Evolutionary conservation across 1,284 basidiomycete genomes (phyloP).

Genomic region (Marasmius oreades): DNA sequence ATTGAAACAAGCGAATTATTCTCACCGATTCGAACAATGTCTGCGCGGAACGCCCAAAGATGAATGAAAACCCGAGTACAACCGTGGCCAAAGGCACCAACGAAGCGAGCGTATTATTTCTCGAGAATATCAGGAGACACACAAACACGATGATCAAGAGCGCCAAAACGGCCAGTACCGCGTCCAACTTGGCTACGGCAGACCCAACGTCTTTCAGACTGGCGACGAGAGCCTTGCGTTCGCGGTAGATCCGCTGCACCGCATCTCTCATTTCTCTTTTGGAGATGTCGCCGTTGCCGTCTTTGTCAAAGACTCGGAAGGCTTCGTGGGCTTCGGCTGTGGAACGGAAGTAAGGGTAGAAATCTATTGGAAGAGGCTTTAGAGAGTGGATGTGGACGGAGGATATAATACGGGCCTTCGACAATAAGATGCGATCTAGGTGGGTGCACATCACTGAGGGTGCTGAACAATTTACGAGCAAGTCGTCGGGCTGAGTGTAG

Average conservation of each 20-base stretch:
- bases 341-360: slow-evolving; percentile 74
- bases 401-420: slow-evolving; percentile 42
- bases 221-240: slow-evolving; percentile 70
- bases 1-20: slow-evolving; percentile 5
- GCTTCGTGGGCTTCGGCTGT: slow-evolving; percentile 71
- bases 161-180: slow-evolving; percentile 61
- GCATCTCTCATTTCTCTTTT: slow-evolving; percentile 84
- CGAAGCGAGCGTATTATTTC: slow-evolving; percentile 65
- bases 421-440: slow-evolving; percentile 59
- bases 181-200: slow-evolving; percentile 74
- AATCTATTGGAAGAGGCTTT: slow-evolving; percentile 40
- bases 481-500: slow-evolving; percentile 69
- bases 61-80: slow-evolving; percentile 76
- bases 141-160: slow-evolving; percentile 67
- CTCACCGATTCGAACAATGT: slow-evolving; percentile 77
- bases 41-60: slow-evolving; percentile 82
- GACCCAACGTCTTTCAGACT: slow-evolving; percentile 72
- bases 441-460: slow-evolving; percentile 59
- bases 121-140: slow-evolving; percentile 79
- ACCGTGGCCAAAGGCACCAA: slow-evolving; percentile 81
- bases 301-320: slow-evolving; percentile 78
- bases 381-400: neutral
- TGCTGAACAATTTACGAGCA: slow-evolving; percentile 71
- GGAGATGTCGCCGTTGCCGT: slow-evolving; percentile 79
- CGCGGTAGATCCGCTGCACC: slow-evolving; percentile 78